These are phyloP conservation scores for Hypoxylon sp. DNA, from an alignment of 2,329 filamentous ascomycete genomes.

Conservation along the genomic window DNA sequence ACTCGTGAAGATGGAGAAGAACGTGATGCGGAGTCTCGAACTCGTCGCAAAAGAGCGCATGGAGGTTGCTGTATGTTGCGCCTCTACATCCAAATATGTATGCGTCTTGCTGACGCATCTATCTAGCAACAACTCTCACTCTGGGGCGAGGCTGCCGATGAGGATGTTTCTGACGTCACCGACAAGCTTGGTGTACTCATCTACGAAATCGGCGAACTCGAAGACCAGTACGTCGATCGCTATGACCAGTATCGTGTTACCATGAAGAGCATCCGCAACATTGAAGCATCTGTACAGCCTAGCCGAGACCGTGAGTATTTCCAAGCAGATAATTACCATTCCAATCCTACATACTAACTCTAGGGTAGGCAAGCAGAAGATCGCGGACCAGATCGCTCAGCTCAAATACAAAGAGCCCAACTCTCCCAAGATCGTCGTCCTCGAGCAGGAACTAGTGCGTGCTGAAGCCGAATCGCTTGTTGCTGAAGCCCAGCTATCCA, in stretches of 20 bases:
- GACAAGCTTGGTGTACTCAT: slow-evolving; percentile 98
- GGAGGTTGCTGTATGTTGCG: slow-evolving; percentile 89
- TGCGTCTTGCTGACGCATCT: slow-evolving; percentile 31
- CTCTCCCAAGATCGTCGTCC: slow-evolving; percentile 95
- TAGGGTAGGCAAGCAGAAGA: slow-evolving; percentile 91
- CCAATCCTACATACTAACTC: slow-evolving; percentile 41
- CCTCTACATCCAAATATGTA: not conserved
- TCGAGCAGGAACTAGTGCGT: slow-evolving; percentile 98
- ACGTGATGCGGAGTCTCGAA: slow-evolving; percentile 99
- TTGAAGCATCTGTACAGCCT: slow-evolving; percentile 97
- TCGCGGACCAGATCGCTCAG: slow-evolving; percentile 98
- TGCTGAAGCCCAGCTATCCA: slow-evolving; percentile 96
- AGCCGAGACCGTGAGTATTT: slow-evolving; percentile 87
- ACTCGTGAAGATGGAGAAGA: slow-evolving; percentile 99
- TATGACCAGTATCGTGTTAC: slow-evolving; percentile 99
- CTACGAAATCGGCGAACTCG: slow-evolving; percentile 98
- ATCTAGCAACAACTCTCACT: slow-evolving; percentile 95
- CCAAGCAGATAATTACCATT: slow-evolving; percentile 22
- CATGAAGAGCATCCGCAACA: slow-evolving; percentile 99
- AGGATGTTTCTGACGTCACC: slow-evolving; percentile 98
- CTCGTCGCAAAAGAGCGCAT: slow-evolving; percentile 95
- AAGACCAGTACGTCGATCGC: slow-evolving; percentile 98
- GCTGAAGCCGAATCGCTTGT: slow-evolving; percentile 99
- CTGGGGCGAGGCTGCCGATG: slow-evolving; percentile 96
- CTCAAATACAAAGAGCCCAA: slow-evolving; percentile 99